phyloP scores from a whole-genome alignment of 495 filamentous ascomycete genomes.

The Tuber umbilicatum region DNA sequence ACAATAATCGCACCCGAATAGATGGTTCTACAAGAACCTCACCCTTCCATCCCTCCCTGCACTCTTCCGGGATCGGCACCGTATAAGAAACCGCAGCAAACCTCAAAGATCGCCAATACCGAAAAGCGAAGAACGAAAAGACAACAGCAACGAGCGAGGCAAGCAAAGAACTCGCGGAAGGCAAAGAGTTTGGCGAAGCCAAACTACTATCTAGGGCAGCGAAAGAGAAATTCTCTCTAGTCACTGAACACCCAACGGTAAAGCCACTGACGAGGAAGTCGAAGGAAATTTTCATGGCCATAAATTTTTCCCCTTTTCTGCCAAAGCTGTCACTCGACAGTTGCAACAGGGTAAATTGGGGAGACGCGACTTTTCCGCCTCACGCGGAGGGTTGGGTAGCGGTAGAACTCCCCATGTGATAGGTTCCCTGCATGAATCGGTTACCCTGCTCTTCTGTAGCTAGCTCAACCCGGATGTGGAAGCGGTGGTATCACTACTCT shows the following conservation, averaged over 20 bases:
- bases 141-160: conserved; percentile 17
- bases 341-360: neutral
- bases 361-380: neutral
- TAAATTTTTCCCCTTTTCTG: neutral
- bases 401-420: no score
- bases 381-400: neutral
- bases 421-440: neutral
- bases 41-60: conserved; percentile 50
- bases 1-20: conserved; percentile 46
- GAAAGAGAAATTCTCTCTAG: conserved; percentile 33
- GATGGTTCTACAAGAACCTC: conserved; percentile 58
- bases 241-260: conserved; percentile 38
- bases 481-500: neutral
- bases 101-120: conserved; percentile 42
- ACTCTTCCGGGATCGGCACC: conserved; percentile 55
- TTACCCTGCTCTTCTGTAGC: neutral
- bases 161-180: conserved; percentile 19
- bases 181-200: conserved; percentile 12
- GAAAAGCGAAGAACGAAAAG: conserved; percentile 31
- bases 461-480: neutral
- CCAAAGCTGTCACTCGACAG: neutral
- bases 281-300: conserved; percentile 37
- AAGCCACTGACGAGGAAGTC: conserved; percentile 39
- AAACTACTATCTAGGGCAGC: conserved; percentile 15
- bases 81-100: conserved; percentile 51